These are phyloP conservation scores for Benincasa hispida DNA, from an alignment of 306 rosid species.

Conservation along the genomic window DNA sequence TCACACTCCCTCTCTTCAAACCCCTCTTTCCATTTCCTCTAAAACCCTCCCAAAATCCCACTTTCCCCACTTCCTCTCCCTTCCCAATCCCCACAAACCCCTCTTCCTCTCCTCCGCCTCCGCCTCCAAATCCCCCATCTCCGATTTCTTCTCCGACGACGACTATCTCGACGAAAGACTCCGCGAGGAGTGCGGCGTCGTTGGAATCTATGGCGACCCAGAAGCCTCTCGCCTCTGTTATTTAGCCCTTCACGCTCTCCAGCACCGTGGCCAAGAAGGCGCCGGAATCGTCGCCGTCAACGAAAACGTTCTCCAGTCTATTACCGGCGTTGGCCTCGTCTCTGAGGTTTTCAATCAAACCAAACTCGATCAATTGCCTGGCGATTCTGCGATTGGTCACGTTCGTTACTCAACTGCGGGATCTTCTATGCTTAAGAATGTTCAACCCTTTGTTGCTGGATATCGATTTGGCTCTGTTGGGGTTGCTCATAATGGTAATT, in stretches of 20 bases:
- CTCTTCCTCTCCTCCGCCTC: conserved; percentile 6
- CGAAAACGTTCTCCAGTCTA: conserved; percentile 36
- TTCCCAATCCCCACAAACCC: conserved; percentile 6
- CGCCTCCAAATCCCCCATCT: conserved; percentile 26
- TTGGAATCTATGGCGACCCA: conserved; percentile 68
- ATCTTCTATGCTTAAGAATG: conserved; percentile 63
- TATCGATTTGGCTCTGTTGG: conserved; percentile 82
- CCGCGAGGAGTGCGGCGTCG: conserved; percentile 90
- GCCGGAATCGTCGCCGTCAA: conserved; percentile 67
- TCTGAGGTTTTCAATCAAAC: conserved; percentile 59
- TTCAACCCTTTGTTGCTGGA: conserved; percentile 80
- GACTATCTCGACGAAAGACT: conserved; percentile 48
- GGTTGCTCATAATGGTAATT: conserved; percentile 81
- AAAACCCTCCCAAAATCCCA: conserved; percentile 15
- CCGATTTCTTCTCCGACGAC: conserved; percentile 12
- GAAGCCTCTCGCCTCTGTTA: conserved; percentile 68
- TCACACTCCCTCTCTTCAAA: conserved; percentile 10
- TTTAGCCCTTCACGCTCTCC: conserved; percentile 82
- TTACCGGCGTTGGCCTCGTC: conserved; percentile 76
- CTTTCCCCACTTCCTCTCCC: background rate
- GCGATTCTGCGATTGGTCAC: conserved; percentile 62
- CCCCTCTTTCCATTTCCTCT: conserved; percentile 3
- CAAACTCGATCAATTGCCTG: conserved; percentile 49
- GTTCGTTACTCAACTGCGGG: conserved; percentile 88
- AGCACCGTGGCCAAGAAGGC: conserved; percentile 96